These are phyloP conservation scores for Tetracentron sinense DNA, from an alignment of 164 flowering plant genomes.

Conservation along the genomic window DNA sequence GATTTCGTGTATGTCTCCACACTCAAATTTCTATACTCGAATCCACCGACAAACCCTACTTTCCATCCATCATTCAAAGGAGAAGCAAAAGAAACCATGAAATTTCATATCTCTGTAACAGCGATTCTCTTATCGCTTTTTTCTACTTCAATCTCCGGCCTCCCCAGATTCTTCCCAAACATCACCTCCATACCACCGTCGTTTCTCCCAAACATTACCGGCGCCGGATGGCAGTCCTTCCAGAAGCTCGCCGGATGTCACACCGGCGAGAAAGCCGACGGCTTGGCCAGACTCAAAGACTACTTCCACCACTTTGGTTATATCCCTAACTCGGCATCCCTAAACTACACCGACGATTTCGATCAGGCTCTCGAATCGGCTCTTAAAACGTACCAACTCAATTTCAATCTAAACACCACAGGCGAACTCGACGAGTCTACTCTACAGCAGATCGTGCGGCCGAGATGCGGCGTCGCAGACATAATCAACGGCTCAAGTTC, in stretches of 20 bases:
- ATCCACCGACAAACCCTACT: background rate
- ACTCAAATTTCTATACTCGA: too few species aligned
- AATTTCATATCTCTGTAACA: too few species aligned
- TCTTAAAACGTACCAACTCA: constrained; percentile 47
- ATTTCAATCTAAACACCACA: constrained; percentile 45
- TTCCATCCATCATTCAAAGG: background rate
- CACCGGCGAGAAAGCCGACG: constrained; percentile 34
- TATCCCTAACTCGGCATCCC: constrained; percentile 24
- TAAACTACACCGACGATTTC: constrained; percentile 47
- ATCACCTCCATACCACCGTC: too few species aligned
- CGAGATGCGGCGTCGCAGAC: constrained; percentile 71
- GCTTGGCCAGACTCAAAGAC: constrained; percentile 47
- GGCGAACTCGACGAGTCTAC: constrained; percentile 42
- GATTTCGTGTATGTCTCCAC: too few species aligned
- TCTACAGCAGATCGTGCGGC: constrained; percentile 36
- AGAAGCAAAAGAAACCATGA: background rate
- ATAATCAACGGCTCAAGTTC: constrained; percentile 16
- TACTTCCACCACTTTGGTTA: constrained; percentile 67
- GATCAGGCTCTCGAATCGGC: constrained; percentile 52
- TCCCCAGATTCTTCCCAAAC: too few species aligned
- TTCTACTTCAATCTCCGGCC: too few species aligned
- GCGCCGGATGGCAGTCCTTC: constrained; percentile 36
- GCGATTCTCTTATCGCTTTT: too few species aligned
- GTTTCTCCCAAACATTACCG: too few species aligned
- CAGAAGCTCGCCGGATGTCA: constrained; percentile 38